phyloP scores from a whole-genome alignment of 2,329 filamentous ascomycete genomes.

The Aureobasidium sp. region DNA sequence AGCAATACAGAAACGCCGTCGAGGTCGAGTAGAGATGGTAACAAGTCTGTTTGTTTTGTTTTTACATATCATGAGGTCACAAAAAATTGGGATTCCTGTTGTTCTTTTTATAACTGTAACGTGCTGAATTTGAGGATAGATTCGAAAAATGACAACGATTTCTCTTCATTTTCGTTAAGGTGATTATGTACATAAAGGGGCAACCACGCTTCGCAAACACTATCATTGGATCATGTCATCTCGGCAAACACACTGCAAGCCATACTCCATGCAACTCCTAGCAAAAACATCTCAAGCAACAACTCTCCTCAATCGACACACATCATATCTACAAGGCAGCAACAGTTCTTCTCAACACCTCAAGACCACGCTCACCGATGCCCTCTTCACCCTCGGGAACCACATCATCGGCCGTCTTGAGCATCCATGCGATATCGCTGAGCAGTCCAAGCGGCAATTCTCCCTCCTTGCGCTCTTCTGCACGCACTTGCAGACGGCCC shows the following conservation, averaged over 20 bases:
- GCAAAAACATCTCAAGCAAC: not conserved
- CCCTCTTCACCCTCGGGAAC: conserved; percentile 29
- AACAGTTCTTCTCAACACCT: conserved; percentile 52
- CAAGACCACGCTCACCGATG: conserved; percentile 45
- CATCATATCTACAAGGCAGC: conserved; percentile 40
- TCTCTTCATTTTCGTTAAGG: not conserved
- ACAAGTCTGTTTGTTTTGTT: not conserved
- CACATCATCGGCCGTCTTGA: conserved; percentile 48
- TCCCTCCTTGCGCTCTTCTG: conserved; percentile 59
- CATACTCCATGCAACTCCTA: not conserved
- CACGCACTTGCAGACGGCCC: conserved; percentile 75
- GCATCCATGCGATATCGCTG: conserved; percentile 76
- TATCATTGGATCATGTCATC: not conserved
- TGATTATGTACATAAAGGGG: not conserved
- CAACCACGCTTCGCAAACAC: not conserved
- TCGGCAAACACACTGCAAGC: not conserved
- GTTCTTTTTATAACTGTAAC: not conserved
- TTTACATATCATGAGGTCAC: not conserved
- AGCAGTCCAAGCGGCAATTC: conserved; percentile 79
- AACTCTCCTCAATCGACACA: not conserved
- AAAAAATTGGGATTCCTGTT: not conserved
- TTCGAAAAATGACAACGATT: not conserved
- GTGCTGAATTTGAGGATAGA: not conserved
- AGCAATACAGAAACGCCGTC: conserved; percentile 23
- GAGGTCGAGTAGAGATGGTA: conserved; percentile 21